Base-by-base conservation (phyloP, 2,329 filamentous ascomycete species). In the Clarireedia monteithiana region DNA sequence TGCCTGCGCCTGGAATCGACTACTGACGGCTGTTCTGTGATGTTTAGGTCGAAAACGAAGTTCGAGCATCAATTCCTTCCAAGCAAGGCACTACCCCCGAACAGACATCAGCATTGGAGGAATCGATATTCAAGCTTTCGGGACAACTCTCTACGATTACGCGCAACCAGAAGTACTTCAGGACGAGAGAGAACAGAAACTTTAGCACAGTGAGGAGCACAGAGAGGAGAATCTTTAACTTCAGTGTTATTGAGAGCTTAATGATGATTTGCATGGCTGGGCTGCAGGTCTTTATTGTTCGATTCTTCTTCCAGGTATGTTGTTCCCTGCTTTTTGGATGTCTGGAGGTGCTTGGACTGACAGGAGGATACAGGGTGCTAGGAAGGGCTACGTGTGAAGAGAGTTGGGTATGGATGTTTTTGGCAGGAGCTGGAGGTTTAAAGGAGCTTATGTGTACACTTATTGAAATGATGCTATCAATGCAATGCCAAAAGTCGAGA, bases 81-180 rank as follows among this genome's bases (percentile, higher is more conserved):
- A 95, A 95, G 74, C 89, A 91, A 73, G 91, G 91, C 60, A 88
- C 89, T 47, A 83, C 85, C 50, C 86, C 90, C 52, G 94, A 99
- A 73, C 91, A 97, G 73, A 94, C 92, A 1, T 85, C 85, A 48
- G 82, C 83, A 6, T 80, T 99, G 49, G 92, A 97, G 72, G 92
- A 99, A 75, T 92, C 90, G 42, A 88, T 97, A 67, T 90, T 94
- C 78, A 96, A 96, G 77, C 81, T 99, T 59, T 96, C 91, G 12
- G 86, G 89, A 61, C 90, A 95, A 70, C 77, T 99, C 50, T 96
- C 91, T 14, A 96, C 91, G 60, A 94, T 99, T 69, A 91, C 89
- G 44, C 84, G 94, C 68, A 96, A 96, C 77, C 94, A 99, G 70
- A 99, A 99, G 73, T 99, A 99, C 78, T 99, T 99, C 84, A 88